These are phyloP conservation scores for Saprolegnia diclina DNA, from an alignment of 352 stramenopile species.

Conservation along the genomic window DNA sequence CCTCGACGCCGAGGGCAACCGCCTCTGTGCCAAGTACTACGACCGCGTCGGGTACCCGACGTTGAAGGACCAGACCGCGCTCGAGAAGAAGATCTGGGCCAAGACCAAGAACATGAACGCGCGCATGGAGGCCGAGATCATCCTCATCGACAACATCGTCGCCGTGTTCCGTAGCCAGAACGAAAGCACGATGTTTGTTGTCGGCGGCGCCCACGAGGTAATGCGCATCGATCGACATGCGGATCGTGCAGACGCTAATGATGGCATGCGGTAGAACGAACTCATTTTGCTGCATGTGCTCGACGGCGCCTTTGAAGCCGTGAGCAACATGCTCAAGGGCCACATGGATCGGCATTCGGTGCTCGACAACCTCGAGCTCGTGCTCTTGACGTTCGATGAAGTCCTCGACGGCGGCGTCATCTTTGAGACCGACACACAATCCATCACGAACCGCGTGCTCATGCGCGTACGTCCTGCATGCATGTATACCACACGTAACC, in stretches of 20 bases:
- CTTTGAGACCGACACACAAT: conserved; percentile 75
- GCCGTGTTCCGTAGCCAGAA: conserved; percentile 84
- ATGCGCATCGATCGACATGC: neutral
- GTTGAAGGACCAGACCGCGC: conserved; percentile 75
- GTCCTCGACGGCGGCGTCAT: conserved; percentile 84
- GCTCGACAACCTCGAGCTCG: conserved; percentile 88
- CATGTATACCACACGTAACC: conserved; percentile 1
- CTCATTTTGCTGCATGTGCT: conserved; percentile 83
- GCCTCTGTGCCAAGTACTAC: conserved; percentile 90
- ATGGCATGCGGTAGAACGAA: conserved; percentile 66
- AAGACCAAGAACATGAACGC: conserved; percentile 88
- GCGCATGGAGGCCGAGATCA: conserved; percentile 83
- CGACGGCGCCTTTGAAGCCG: conserved; percentile 76
- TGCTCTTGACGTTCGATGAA: conserved; percentile 86
- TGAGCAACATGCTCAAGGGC: conserved; percentile 81
- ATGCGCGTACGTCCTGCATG: conserved; percentile 70
- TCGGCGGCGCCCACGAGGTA: conserved; percentile 73
- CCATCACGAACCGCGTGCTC: conserved; percentile 86
- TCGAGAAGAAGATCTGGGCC: conserved; percentile 86
- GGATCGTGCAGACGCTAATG: neutral
- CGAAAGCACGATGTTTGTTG: conserved; percentile 85
- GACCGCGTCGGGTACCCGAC: conserved; percentile 78
- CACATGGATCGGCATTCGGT: conserved; percentile 84
- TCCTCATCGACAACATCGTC: conserved; percentile 87
- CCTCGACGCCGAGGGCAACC: conserved; percentile 81